phyloP scores from a whole-genome alignment of 306 rosid genomes.

The Urtica urens region DNA sequence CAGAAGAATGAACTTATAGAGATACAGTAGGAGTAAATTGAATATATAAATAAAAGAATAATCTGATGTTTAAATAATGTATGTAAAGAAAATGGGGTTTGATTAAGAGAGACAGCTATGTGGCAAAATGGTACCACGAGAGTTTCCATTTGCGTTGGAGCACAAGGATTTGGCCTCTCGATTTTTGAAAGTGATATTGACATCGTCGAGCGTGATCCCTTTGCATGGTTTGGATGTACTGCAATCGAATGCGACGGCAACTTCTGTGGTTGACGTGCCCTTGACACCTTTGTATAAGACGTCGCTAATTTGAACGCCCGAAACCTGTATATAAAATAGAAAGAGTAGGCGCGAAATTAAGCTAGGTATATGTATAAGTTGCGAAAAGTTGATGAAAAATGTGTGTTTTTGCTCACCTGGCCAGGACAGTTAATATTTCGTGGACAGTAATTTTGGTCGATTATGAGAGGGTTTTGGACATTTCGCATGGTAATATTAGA shows the following conservation, averaged over 20 bases:
- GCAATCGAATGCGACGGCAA: slow-evolving; percentile 12
- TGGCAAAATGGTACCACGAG: slow-evolving; percentile 9
- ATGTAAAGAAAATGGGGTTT: too few species aligned
- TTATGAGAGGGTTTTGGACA: slow-evolving; percentile 18
- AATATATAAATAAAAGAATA: too few species aligned
- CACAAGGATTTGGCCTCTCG: slow-evolving; percentile 8
- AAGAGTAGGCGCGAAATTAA: too few species aligned
- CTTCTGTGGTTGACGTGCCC: slow-evolving; percentile 11
- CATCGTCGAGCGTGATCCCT: slow-evolving; percentile 3
- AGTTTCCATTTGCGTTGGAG: slow-evolving; percentile 6
- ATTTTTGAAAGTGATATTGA: slow-evolving; percentile 7
- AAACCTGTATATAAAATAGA: too few species aligned
- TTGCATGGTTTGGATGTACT: slow-evolving; percentile 12
- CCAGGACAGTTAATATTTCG: slow-evolving; percentile 12
- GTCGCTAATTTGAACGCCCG: slow-evolving; percentile 7
- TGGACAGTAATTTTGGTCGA: slow-evolving; percentile 22
- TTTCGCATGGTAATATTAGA: slow-evolving; percentile 6
- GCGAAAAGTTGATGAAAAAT: too few species aligned
- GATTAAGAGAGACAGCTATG: slow-evolving; percentile 7
- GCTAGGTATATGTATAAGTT: too few species aligned
- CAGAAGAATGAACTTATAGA: too few species aligned
- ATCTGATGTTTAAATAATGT: too few species aligned
- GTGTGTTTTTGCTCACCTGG: slow-evolving; percentile 1
- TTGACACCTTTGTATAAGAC: neutral
- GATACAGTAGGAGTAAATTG: too few species aligned